These are phyloP conservation scores for Pleurotus tuber-regium DNA, from an alignment of 768 basidiomycete species.

Conservation along the genomic window DNA sequence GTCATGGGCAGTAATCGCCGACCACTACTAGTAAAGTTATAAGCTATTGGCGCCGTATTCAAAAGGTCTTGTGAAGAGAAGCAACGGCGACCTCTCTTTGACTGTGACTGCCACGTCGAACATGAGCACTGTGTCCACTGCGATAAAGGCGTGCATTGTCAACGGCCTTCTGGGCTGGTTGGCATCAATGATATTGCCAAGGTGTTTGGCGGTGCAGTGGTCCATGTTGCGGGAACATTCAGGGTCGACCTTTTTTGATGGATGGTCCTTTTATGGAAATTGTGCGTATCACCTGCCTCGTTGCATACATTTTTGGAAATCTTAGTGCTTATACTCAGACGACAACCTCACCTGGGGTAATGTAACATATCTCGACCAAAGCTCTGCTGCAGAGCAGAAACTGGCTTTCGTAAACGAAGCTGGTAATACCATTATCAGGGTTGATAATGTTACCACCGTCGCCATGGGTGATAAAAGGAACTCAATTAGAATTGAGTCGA, in stretches of 20 bases:
- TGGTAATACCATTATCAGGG: constrained; percentile 11
- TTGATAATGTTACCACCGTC: constrained; percentile 12
- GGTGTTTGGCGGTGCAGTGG: neutral
- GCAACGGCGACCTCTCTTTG: too few species aligned
- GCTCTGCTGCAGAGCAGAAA: neutral
- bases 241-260: neutral
- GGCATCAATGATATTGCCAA: too few species aligned
- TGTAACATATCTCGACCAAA: neutral
- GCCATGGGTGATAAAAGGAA: neutral
- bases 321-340: neutral
- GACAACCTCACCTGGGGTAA: constrained; percentile 4
- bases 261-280: neutral
- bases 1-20: too few species aligned
- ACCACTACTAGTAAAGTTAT: too few species aligned
- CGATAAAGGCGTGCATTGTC: too few species aligned
- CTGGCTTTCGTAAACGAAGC: constrained; percentile 8
- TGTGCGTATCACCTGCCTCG: neutral
- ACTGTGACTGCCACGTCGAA: too few species aligned
- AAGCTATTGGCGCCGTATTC: too few species aligned
- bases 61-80: too few species aligned
- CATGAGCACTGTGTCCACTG: too few species aligned
- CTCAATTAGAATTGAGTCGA: neutral
- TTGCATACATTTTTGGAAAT: neutral
- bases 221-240: neutral
- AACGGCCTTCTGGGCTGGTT: too few species aligned